Evolutionary conservation across 2,329 filamentous ascomycete genomes (phyloP).

Genomic region (Alternaria gaisen): DNA sequence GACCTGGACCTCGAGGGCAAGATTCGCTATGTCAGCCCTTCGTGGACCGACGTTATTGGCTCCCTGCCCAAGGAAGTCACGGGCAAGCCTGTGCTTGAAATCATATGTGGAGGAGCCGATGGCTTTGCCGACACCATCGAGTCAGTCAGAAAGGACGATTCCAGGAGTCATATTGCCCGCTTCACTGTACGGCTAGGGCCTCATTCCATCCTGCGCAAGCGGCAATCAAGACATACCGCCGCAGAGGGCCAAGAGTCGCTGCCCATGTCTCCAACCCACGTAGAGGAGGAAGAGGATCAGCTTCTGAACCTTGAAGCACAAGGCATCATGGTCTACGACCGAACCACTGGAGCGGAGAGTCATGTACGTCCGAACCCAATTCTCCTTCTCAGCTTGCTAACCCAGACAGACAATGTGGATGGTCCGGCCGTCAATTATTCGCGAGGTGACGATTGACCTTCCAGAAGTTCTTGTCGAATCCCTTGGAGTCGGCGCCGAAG

Average conservation of each 20-base stretch:
- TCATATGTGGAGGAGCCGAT: slow-evolving; percentile 81
- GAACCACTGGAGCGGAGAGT: slow-evolving; percentile 82
- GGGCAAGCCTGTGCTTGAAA: slow-evolving; percentile 79
- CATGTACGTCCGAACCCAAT: slow-evolving; percentile 72
- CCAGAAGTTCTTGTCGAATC: slow-evolving; percentile 90
- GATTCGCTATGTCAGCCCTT: slow-evolving; percentile 95
- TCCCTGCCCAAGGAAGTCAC: slow-evolving; percentile 76
- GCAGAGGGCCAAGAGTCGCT: slow-evolving; percentile 40
- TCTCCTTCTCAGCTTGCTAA: slow-evolving; percentile 30
- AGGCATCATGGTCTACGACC: slow-evolving; percentile 97
- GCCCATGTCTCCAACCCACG: slow-evolving; percentile 42
- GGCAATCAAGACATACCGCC: slow-evolving; percentile 33
- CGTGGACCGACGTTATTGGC: slow-evolving; percentile 93
- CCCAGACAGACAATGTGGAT: slow-evolving; percentile 95
- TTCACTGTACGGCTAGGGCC: slow-evolving; percentile 50
- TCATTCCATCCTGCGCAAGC: slow-evolving; percentile 46
- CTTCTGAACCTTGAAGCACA: slow-evolving; percentile 89
- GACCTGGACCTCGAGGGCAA: slow-evolving; percentile 90
- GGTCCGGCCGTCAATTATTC: slow-evolving; percentile 88
- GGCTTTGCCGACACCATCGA: slow-evolving; percentile 86
- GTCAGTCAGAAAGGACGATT: slow-evolving; percentile 86
- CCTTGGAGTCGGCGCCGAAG: slow-evolving; percentile 90
- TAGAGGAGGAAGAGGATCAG: slow-evolving; percentile 53
- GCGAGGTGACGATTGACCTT: slow-evolving; percentile 95
- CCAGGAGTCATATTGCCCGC: slow-evolving; percentile 79